Evolutionary conservation across 2,329 filamentous ascomycete genomes (phyloP).

Genomic region (Epichloe bromicola): DNA sequence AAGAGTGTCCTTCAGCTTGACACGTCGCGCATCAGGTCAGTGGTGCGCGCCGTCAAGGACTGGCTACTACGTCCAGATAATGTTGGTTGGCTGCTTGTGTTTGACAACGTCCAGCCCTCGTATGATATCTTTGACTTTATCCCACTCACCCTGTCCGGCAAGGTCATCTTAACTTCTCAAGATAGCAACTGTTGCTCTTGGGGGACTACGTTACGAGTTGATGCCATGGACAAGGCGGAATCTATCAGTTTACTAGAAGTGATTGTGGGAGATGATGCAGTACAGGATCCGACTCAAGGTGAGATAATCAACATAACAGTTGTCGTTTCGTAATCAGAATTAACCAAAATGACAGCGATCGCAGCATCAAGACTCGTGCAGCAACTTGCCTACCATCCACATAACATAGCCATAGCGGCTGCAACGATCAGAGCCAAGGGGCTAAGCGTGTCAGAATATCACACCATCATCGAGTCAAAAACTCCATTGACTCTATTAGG

Average conservation of each 20-base stretch:
- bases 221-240: slow-evolving; percentile 11
- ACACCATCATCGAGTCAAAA: slow-evolving; percentile 5
- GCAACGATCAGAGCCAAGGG: slow-evolving; percentile 12
- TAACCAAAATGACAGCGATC: slow-evolving; percentile 5
- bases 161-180: slow-evolving; percentile 13
- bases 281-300: slow-evolving; percentile 7
- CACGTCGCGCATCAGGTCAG: slow-evolving; percentile 10
- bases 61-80: slow-evolving; percentile 16
- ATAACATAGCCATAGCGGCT: slow-evolving; percentile 10
- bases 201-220: slow-evolving; percentile 12
- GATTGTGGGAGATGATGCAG: slow-evolving; percentile 4
- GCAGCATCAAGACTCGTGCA: slow-evolving; percentile 10
- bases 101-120: slow-evolving; percentile 13
- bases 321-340: background rate
- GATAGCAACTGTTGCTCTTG: slow-evolving; percentile 12
- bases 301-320: background rate
- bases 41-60: slow-evolving; percentile 14
- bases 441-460: slow-evolving; percentile 8
- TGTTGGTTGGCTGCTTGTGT: slow-evolving; percentile 13
- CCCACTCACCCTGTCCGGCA: slow-evolving; percentile 13
- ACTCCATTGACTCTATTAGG: slow-evolving; percentile 8
- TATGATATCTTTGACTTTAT: slow-evolving; percentile 15
- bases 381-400: slow-evolving; percentile 11
- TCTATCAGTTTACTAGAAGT: slow-evolving; percentile 9
- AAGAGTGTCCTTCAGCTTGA: slow-evolving; percentile 13